Evolutionary conservation across 2,329 filamentous ascomycete species (phyloP).

Genomic region (Venturiaceae sp.): DNA sequence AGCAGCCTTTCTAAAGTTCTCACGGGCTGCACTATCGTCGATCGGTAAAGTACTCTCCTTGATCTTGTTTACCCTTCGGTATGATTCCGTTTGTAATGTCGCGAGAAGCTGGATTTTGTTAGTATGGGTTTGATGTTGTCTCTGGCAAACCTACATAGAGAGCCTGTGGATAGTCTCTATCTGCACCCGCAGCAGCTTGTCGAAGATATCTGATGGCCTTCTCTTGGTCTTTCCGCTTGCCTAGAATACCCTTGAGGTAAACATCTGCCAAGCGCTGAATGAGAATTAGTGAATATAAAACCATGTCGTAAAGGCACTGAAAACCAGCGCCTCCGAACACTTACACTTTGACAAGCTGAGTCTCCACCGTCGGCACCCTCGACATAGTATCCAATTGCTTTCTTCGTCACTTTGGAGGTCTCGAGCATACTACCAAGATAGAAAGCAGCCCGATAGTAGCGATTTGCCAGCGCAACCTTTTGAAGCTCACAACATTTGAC

Average conservation of each 20-base stretch:
- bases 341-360: neutral
- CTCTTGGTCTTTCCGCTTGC: neutral
- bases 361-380: neutral
- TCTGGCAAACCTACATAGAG: neutral
- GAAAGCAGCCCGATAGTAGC: constrained; percentile 2
- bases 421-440: neutral
- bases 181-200: neutral
- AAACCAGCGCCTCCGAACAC: neutral
- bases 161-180: neutral
- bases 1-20: neutral
- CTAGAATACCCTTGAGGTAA: neutral
- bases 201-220: neutral
- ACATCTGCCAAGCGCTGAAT: neutral
- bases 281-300: neutral
- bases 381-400: neutral
- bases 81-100: neutral
- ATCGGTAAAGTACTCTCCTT: too few species aligned
- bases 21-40: too few species aligned
- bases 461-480: neutral
- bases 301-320: neutral
- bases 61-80: too few species aligned
- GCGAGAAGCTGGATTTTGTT: too few species aligned
- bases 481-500: neutral
- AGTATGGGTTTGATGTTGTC: too few species aligned
- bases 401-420: neutral